Conservation (phyloP, 306 rosid species). For the Psophocarpus tetragonolobus region DNA sequence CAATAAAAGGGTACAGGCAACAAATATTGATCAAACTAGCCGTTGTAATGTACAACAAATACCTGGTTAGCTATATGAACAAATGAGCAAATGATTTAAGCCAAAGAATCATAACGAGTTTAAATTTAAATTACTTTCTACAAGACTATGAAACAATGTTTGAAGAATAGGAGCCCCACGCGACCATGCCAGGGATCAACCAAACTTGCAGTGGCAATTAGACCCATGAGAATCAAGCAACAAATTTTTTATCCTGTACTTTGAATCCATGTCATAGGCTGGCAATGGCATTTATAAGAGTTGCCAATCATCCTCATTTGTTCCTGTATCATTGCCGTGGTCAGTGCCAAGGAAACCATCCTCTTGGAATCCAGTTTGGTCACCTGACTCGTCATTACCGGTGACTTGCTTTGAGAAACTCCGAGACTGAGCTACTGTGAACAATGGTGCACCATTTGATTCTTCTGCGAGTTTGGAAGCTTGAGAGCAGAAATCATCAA, state of each 20-base stretch:
- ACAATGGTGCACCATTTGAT: conserved; percentile 89
- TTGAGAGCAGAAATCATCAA: conserved; percentile 75
- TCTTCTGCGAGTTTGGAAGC: conserved; percentile 81
- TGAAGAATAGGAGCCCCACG: conserved; percentile 9
- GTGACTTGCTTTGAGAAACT: conserved; percentile 47
- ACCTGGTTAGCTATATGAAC: conserved; percentile 42
- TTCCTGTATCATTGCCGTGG: conserved; percentile 41
- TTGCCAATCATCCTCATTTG: conserved; percentile 88
- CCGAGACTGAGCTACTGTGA: conserved; percentile 71
- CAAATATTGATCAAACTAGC: conserved; percentile 27
- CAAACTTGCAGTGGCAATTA: conserved; percentile 25
- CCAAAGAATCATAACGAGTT: conserved; percentile 44
- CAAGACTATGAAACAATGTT: conserved; percentile 33
- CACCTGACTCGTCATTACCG: conserved; percentile 40
- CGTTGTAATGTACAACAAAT: conserved; percentile 45
- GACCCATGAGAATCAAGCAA: conserved; percentile 26
- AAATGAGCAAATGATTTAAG: conserved; percentile 39
- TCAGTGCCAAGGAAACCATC: conserved; percentile 44
- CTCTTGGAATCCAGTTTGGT: conserved; percentile 33
- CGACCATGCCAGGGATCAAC: conserved; percentile 21
- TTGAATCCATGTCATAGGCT: background rate
- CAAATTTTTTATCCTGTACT: conserved; percentile 6
- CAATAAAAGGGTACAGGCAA: conserved; percentile 29
- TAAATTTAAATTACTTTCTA: conserved; percentile 41
- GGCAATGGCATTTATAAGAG: conserved; percentile 51